Percentiles rank a stretch among this genome's conserved stretches.
These are phyloP conservation scores for Hordeum pubiflorum DNA, from an alignment of 202 grass and related monocot genomes.

Conservation along the genomic window DNA sequence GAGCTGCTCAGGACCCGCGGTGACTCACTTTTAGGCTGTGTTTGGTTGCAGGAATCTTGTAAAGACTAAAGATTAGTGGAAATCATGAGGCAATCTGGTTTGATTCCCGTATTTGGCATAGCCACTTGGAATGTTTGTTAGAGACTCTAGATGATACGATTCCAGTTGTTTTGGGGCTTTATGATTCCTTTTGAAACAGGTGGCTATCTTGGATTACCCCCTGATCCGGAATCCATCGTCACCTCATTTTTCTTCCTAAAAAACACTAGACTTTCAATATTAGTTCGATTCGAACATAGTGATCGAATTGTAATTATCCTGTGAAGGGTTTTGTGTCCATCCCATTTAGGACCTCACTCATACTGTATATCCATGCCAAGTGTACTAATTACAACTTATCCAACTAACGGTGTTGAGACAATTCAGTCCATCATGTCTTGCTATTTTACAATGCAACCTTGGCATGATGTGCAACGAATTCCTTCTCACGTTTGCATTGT, in stretches of 20 bases:
- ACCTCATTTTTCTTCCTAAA: neutral
- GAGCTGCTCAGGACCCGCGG: neutral
- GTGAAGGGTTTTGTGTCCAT: neutral
- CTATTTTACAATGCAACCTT: conserved; percentile 1
- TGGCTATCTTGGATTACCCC: neutral
- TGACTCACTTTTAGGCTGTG: neutral
- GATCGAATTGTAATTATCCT: neutral
- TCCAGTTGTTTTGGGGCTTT: neutral
- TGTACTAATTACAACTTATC: neutral
- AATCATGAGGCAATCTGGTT: neutral
- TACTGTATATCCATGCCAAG: neutral
- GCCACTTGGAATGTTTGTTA: neutral
- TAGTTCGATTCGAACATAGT: neutral
- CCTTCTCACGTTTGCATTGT: neutral
- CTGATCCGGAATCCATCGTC: neutral
- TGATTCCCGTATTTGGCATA: neutral
- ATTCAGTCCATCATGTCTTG: neutral
- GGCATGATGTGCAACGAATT: neutral
- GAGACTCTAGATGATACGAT: neutral
- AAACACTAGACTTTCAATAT: neutral
- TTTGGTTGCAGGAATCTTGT: neutral
- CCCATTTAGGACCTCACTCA: neutral
- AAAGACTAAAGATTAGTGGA: neutral
- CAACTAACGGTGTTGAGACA: neutral
- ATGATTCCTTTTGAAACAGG: neutral